Evolutionary conservation across 2,329 filamentous ascomycete genomes (phyloP), one percentile per base, ranked within the genome.

Genomic region (Xylariomycetidae sp.): DNA sequence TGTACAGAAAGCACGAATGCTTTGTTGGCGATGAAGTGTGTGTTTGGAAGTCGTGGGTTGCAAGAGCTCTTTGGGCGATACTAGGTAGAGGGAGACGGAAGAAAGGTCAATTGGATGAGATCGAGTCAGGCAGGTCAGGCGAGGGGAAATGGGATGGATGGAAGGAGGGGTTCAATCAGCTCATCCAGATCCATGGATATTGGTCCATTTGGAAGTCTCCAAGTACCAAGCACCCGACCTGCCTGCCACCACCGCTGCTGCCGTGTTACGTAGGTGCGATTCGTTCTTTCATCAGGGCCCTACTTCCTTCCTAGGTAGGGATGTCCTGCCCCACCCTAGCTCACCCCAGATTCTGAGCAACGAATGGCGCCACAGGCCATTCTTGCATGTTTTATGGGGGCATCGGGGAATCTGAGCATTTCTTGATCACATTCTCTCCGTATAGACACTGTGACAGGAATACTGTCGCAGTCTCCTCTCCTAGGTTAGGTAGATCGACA

Each of bases 341-440:
- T 48, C 47, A 45, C 50, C 50, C 50, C 50, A 50, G 50, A 54
- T 54, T 53, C 46, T 30, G 17, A 9, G 26, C 33, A 37, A 26
- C 16, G 25, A 22, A 34, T 16, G 47, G 47, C 37, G 28, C 34
- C 20, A 28, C 18, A 35, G 38, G 30, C 33, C 25, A 46, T 51
- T 52, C 45, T 43, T 33, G 44, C 38, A 31, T 29, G 25, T 25
- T 32, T 40, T 37, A 41, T 46, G 50, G 48, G 33, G n/a, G n/a
- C n/a, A n/a, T n/a, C n/a, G n/a, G n/a, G n/a, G n/a, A n/a, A n/a
- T n/a, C n/a, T n/a, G n/a, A n/a, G n/a, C n/a, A n/a, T n/a, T n/a
- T n/a, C 18, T 18, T 42, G 44, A 36, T 44, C 44, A 46, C 44
- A 34, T 35, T 38, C 16, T 29, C 36, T 30, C 38, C 6, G 32